phyloP scores from a whole-genome alignment of 179 eudicot genomes.

The Camellia oleifera region DNA sequence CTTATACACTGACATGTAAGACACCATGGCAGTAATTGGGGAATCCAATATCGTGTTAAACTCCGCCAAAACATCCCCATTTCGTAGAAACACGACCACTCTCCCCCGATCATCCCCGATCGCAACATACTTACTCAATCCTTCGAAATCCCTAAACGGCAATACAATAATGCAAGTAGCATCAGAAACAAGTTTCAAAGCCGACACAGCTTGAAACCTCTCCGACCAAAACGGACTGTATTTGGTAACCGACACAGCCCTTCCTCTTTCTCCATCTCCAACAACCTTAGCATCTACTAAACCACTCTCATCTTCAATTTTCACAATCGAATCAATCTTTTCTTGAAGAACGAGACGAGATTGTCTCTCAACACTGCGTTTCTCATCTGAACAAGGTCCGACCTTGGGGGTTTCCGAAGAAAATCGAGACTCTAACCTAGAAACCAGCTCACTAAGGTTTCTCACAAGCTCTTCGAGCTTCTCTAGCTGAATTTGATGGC shows the following conservation, averaged over 20 bases:
- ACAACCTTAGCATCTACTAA: neutral
- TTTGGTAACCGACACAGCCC: constrained; percentile 51
- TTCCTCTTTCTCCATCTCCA: constrained; percentile 25
- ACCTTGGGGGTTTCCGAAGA: constrained; percentile 14
- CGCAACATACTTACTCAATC: constrained; percentile 75
- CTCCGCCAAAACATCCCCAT: constrained; percentile 69
- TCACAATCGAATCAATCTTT: constrained; percentile 13
- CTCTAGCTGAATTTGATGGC: constrained; percentile 60
- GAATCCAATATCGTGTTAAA: constrained; percentile 50
- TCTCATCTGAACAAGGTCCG: constrained; percentile 17
- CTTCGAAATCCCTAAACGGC: constrained; percentile 79
- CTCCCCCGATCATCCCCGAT: constrained; percentile 78
- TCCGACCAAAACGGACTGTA: constrained; percentile 85
- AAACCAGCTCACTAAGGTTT: constrained; percentile 59
- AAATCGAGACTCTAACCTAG: constrained; percentile 60
- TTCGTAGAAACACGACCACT: constrained; percentile 53
- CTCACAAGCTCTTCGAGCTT: constrained; percentile 66
- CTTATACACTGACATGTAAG: constrained; percentile 68
- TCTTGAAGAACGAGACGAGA: neutral
- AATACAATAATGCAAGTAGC: constrained; percentile 68
- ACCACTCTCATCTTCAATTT: constrained; percentile 19
- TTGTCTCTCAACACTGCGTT: too few species aligned
- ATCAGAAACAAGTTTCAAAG: constrained; percentile 60
- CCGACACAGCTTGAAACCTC: constrained; percentile 77
- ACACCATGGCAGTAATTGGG: constrained; percentile 61